Conservation (phyloP, 2,329 filamentous ascomycete genomes). For the Teratosphaeria destructans region DNA sequence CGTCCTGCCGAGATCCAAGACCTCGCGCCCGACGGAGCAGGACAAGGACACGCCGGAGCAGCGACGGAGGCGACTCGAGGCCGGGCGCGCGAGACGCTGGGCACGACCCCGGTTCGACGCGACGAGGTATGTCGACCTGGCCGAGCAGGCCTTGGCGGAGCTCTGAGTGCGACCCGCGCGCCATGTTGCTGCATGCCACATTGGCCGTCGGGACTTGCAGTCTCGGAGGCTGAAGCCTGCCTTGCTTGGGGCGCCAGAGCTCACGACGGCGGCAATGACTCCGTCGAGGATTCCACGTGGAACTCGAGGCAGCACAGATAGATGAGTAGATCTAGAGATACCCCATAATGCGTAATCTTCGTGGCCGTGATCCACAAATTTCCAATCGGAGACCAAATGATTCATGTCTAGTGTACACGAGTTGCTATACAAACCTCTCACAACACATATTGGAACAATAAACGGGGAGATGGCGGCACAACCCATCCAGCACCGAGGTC, state of each 20-base stretch:
- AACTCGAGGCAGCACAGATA: background rate
- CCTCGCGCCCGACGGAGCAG: constrained; percentile 18
- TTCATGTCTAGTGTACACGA: background rate
- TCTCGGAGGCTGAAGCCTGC: too few relatives aligned
- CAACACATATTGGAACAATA: background rate
- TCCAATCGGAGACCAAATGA: too few relatives aligned
- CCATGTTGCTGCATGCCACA: background rate
- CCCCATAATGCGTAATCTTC: background rate
- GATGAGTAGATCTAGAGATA: background rate
- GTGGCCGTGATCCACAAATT: too few relatives aligned
- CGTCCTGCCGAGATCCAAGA: constrained; percentile 3
- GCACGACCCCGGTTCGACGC: constrained; percentile 18
- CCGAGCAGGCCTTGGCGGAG: constrained; percentile 21
- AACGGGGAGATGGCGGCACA: background rate
- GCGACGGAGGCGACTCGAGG: constrained; percentile 17
- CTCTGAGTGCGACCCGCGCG: constrained; percentile 6
- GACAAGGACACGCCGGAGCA: constrained; percentile 16
- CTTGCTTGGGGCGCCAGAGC: background rate
- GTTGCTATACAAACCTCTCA: background rate
- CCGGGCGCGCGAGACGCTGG: constrained; percentile 20
- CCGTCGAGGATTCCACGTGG: background rate
- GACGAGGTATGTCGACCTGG: constrained; percentile 16
- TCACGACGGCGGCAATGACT: background rate
- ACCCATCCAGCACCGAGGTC: background rate
- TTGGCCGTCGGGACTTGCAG: background rate